These are phyloP conservation scores for Leishmania guyanensis DNA, from an alignment of 208 protist genomes.

Conservation along the genomic window DNA sequence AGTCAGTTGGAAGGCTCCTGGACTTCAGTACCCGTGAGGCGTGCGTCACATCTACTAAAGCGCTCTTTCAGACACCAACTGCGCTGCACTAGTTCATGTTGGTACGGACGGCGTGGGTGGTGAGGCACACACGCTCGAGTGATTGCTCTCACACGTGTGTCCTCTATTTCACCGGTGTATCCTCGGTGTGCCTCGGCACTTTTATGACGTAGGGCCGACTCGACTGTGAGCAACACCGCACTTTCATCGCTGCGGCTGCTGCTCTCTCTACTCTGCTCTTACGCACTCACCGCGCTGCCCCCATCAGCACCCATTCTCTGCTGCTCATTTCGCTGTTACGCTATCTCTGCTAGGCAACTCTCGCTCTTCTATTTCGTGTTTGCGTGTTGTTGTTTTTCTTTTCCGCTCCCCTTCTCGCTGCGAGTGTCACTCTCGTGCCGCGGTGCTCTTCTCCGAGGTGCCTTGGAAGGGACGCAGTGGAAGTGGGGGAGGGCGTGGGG, in stretches of 20 bases:
- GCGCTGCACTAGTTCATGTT: not conserved
- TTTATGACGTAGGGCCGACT: not conserved
- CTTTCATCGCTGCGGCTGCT: not conserved
- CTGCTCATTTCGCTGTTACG: not conserved
- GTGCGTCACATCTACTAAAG: slow-evolving; percentile 24
- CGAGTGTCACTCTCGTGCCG: too few species aligned
- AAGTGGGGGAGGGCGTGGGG: too few species aligned
- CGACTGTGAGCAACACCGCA: not conserved
- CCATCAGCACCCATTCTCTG: not conserved
- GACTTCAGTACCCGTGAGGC: slow-evolving; percentile 47
- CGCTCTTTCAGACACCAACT: slow-evolving; percentile 24
- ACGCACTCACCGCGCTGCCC: not conserved
- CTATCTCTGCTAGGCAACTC: not conserved
- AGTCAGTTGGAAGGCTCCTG: slow-evolving; percentile 15
- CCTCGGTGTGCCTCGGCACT: not conserved
- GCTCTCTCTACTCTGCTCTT: not conserved
- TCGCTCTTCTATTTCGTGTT: not conserved
- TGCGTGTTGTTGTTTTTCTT: not conserved
- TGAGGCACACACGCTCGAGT: not conserved
- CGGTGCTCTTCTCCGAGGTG: too few species aligned
- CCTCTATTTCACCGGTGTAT: not conserved
- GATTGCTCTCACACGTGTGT: not conserved
- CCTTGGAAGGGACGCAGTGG: too few species aligned
- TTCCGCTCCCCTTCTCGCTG: slow-evolving; percentile 9
- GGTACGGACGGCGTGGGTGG: not conserved